Evolutionary conservation across 805 yeast species (phyloP).

Genomic region (Priceomyces carsonii): DNA sequence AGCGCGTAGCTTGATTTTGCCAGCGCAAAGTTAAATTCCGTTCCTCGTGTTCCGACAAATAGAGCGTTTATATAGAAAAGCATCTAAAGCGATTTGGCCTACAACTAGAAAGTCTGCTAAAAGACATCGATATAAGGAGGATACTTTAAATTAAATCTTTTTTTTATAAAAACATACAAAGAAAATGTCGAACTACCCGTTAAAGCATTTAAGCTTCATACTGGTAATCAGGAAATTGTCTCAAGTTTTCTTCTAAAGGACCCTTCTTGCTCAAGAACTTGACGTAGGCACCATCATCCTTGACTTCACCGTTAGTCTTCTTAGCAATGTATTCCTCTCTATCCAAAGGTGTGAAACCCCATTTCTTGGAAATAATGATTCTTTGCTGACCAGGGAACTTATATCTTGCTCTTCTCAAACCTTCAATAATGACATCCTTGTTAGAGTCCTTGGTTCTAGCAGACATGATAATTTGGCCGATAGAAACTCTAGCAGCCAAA

Average conservation of each 20-base stretch:
- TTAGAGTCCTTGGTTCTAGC: constrained; percentile 97
- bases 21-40: no score
- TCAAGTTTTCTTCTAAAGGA: constrained; percentile 87
- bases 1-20: no score
- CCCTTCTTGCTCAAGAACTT: constrained; percentile 98
- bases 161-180: constrained; percentile 7
- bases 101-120: no score
- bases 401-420: constrained; percentile 99
- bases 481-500: constrained; percentile 98
- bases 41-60: no score
- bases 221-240: constrained; percentile 88
- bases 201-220: constrained; percentile 42
- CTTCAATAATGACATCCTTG: constrained; percentile 98
- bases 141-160: constrained; percentile 1
- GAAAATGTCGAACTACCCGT: constrained; percentile 2
- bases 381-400: constrained; percentile 99
- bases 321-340: constrained; percentile 93
- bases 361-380: constrained; percentile 98
- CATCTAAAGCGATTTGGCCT: no score
- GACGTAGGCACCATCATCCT: constrained; percentile 99
- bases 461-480: constrained; percentile 98
- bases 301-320: constrained; percentile 97
- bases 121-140: no score
- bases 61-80: no score
- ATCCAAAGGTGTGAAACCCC: constrained; percentile 99